A percentile compares a stretch with the other conserved stretches of the same genome.
Evolutionary conservation across 2,329 filamentous ascomycete species (phyloP).

Genomic region (Aureobasidium sp.): DNA sequence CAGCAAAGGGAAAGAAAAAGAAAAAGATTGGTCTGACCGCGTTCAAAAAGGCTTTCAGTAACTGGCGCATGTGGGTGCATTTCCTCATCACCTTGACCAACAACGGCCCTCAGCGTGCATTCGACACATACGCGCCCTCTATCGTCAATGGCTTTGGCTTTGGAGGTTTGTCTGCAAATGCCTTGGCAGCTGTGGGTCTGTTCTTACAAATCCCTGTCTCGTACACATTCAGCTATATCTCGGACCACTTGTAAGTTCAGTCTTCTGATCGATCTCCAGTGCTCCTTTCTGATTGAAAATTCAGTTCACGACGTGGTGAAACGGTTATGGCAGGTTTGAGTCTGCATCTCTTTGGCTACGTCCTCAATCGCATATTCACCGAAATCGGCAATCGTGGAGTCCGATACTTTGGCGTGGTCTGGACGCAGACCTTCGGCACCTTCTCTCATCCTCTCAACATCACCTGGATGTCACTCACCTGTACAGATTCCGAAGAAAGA

Average conservation of each 20-base stretch:
- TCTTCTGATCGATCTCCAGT: not conserved
- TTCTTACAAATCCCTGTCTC: conserved; percentile 42
- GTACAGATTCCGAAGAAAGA: conserved; percentile 50
- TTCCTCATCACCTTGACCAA: conserved; percentile 29
- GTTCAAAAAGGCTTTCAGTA: conserved; percentile 27
- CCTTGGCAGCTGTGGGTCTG: conserved; percentile 29
- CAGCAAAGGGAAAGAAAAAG: conserved; percentile 26
- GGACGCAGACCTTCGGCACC: conserved; percentile 50
- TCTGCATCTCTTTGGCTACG: conserved; percentile 45
- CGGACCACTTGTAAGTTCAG: conserved; percentile 43
- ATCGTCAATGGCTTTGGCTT: conserved; percentile 27
- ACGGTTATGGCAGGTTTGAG: conserved; percentile 46
- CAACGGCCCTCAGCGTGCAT: conserved; percentile 27
- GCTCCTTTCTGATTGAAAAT: not conserved
- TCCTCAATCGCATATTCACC: conserved; percentile 50
- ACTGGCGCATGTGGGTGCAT: conserved; percentile 29
- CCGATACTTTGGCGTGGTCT: conserved; percentile 50
- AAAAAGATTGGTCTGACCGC: conserved; percentile 27
- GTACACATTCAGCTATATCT: conserved; percentile 47
- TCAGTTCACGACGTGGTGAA: conserved; percentile 43
- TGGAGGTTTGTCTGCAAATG: conserved; percentile 26
- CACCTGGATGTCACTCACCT: conserved; percentile 52
- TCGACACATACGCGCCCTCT: conserved; percentile 30
- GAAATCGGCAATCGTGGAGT: conserved; percentile 37
- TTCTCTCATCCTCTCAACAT: conserved; percentile 54